phyloP scores from a whole-genome alignment of 164 flowering plant genomes.

The Platanus orientalis region DNA sequence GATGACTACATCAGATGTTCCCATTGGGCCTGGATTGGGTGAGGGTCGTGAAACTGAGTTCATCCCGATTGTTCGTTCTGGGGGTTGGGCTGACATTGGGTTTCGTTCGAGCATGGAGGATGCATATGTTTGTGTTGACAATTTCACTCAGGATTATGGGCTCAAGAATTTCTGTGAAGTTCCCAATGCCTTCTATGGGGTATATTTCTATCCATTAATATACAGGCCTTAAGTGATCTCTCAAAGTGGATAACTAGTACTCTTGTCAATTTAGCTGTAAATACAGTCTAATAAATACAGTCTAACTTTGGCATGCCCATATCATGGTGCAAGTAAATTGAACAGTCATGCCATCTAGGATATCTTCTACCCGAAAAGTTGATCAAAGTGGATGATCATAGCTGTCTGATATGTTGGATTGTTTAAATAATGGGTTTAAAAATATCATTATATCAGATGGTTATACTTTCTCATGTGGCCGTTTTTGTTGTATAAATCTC shows the following conservation, averaged over 20 bases:
- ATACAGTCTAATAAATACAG: no score
- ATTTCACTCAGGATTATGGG: constrained; percentile 50
- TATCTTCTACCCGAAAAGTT: no score
- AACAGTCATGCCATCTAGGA: no score
- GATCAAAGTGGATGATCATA: no score
- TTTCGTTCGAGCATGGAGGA: constrained; percentile 81
- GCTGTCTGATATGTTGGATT: no score
- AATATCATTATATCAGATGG: no score
- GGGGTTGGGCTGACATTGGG: constrained; percentile 90
- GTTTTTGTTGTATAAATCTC: no score
- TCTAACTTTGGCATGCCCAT: no score
- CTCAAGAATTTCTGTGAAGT: constrained; percentile 32
- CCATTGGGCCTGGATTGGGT: constrained; percentile 30
- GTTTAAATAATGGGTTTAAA: no score
- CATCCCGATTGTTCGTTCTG: constrained; percentile 80
- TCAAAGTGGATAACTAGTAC: not conserved
- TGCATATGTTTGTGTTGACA: constrained; percentile 65
- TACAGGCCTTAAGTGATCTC: not conserved
- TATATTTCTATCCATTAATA: constrained; percentile 23
- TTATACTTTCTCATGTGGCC: no score
- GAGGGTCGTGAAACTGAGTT: constrained; percentile 37
- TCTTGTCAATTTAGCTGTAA: not conserved
- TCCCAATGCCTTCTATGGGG: constrained; percentile 93
- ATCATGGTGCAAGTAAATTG: no score
- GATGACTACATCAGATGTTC: constrained; percentile 28